Evolutionary conservation across 768 basidiomycete genomes (phyloP).

Genomic region (Asterophora lycoperdoides): DNA sequence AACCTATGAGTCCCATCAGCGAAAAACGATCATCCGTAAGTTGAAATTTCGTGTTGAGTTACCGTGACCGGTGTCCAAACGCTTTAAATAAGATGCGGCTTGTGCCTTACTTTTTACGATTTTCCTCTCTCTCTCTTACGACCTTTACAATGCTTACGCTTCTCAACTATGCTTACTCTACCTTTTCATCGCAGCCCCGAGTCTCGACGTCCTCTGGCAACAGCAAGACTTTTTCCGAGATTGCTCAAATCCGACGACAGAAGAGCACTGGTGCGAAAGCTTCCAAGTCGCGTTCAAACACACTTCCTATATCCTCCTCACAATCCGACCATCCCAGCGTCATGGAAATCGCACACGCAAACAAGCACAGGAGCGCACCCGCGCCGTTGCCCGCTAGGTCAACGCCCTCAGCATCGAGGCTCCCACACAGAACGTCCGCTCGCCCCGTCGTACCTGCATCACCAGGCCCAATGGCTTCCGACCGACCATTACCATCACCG

Average conservation of each 20-base stretch:
- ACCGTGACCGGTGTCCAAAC: conserved; percentile 10
- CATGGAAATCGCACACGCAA: background rate
- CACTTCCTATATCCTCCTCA: conserved; percentile 16
- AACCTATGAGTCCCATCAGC: background rate
- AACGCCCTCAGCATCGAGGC: conserved; percentile 12
- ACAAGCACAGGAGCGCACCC: background rate
- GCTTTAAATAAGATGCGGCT: conserved; percentile 5
- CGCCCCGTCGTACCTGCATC: conserved; percentile 8
- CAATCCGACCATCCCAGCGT: conserved; percentile 3
- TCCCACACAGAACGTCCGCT: conserved; percentile 7
- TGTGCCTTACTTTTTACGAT: conserved; percentile 2
- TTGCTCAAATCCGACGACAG: conserved; percentile 28
- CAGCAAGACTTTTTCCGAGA: conserved; percentile 22
- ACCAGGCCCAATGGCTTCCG: conserved; percentile 4
- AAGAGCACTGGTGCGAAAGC: conserved; percentile 31
- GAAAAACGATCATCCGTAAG: conserved; percentile 21
- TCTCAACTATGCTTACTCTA: conserved; percentile 7
- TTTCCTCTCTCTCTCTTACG: conserved; percentile 2
- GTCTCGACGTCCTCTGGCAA: conserved; percentile 24
- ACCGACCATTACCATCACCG: conserved; percentile 5
- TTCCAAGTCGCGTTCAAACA: conserved; percentile 17
- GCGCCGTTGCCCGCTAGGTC: conserved; percentile 1
- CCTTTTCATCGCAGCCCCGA: conserved; percentile 21
- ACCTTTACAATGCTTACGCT: conserved; percentile 14
- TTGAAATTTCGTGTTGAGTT: conserved; percentile 11